These are phyloP conservation scores for Penicillium turbatum DNA, from an alignment of 495 filamentous ascomycete genomes.

Conservation along the genomic window DNA sequence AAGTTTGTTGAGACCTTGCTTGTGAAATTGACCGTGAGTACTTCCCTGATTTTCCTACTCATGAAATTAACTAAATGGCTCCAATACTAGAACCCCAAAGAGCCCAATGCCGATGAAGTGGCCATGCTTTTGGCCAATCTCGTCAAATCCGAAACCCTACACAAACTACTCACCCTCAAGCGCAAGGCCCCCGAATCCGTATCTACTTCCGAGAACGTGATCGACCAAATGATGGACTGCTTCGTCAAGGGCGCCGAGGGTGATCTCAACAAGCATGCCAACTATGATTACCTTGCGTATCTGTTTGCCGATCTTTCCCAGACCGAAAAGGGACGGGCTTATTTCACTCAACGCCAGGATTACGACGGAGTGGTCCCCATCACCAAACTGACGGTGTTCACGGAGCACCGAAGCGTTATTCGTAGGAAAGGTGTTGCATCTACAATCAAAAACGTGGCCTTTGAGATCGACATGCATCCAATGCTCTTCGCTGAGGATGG, in stretches of 20 bases:
- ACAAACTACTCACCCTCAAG: slow-evolving; percentile 60
- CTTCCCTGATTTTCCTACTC: background rate
- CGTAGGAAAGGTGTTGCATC: slow-evolving; percentile 87
- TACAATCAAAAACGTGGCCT: slow-evolving; percentile 82
- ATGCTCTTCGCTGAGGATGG: slow-evolving; percentile 68
- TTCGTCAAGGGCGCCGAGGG: slow-evolving; percentile 88
- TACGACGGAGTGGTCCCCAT: slow-evolving; percentile 79
- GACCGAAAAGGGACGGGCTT: slow-evolving; percentile 63
- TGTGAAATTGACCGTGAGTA: slow-evolving; percentile 68
- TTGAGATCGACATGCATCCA: slow-evolving; percentile 65
- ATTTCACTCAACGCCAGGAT: slow-evolving; percentile 67
- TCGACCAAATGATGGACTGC: slow-evolving; percentile 90
- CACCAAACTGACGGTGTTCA: slow-evolving; percentile 87
- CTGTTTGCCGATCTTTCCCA: slow-evolving; percentile 91
- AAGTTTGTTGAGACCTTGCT: slow-evolving; percentile 73
- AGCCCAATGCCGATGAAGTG: slow-evolving; percentile 75
- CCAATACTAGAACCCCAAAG: slow-evolving; percentile 49
- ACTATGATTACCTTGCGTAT: slow-evolving; percentile 90
- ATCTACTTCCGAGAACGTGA: slow-evolving; percentile 62
- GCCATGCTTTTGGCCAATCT: slow-evolving; percentile 93
- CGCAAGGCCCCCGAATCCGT: slow-evolving; percentile 56
- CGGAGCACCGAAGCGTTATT: slow-evolving; percentile 74
- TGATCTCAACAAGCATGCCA: slow-evolving; percentile 75
- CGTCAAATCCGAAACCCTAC: slow-evolving; percentile 68
- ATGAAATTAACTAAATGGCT: background rate